Conservation (phyloP, 2,329 filamentous ascomycete species). For the Stylonectria norvegica region DNA sequence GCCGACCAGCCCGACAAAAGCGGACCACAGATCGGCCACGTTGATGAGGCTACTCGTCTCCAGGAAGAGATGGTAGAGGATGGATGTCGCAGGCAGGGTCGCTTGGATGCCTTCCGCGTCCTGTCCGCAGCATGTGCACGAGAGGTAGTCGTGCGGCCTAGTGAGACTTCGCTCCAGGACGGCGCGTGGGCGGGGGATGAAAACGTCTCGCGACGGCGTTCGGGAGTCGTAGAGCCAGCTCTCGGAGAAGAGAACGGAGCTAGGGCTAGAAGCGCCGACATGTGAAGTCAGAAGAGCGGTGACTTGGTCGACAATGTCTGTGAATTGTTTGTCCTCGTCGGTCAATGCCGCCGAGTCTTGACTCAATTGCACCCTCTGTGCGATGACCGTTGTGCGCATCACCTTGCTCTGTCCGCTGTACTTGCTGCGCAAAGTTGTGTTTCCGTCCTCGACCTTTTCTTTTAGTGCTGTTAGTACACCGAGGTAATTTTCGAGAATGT, state of each 20-base stretch:
- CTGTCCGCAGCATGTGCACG: constrained; percentile 64
- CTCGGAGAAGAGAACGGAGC: constrained; percentile 62
- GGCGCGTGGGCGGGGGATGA: constrained; percentile 68
- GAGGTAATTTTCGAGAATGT: constrained; percentile 40
- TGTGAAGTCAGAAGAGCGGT: constrained; percentile 25
- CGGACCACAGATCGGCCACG: constrained; percentile 73
- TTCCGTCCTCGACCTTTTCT: constrained; percentile 40
- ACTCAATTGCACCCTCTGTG: constrained; percentile 77
- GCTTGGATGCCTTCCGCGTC: constrained; percentile 49
- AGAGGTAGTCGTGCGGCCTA: constrained; percentile 73
- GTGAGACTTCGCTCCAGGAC: constrained; percentile 69
- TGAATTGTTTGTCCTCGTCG: constrained; percentile 68
- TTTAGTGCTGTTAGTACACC: constrained; percentile 46
- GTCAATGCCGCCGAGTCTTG: constrained; percentile 69
- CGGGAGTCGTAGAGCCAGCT: constrained; percentile 72
- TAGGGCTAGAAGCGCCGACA: constrained; percentile 24
- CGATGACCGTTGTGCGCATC: constrained; percentile 72
- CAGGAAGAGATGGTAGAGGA: constrained; percentile 75
- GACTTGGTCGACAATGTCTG: constrained; percentile 56
- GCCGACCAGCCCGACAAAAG: constrained; percentile 64
- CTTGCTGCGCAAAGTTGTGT: constrained; percentile 63
- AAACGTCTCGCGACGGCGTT: constrained; percentile 68
- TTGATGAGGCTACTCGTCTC: constrained; percentile 77
- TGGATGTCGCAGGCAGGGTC: constrained; percentile 66
- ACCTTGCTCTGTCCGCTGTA: constrained; percentile 70